Percentiles rank a stretch among this genome's conserved stretches.
These are phyloP conservation scores for Mucuna pruriens DNA, from an alignment of 306 rosid genomes.

Conservation along the genomic window DNA sequence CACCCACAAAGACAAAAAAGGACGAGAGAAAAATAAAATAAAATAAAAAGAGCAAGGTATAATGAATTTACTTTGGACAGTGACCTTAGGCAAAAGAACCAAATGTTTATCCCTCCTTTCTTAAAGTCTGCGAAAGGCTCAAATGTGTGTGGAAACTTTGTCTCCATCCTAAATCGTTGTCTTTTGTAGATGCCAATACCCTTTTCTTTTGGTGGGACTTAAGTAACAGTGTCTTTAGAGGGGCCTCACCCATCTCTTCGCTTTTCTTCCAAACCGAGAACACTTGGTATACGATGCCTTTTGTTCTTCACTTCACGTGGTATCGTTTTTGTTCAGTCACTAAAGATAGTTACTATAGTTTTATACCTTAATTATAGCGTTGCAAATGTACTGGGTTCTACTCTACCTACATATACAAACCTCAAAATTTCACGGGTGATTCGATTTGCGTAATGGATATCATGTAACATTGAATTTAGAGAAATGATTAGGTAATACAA, in stretches of 20 bases:
- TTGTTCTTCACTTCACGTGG: slow-evolving; percentile 17
- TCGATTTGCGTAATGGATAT: neutral
- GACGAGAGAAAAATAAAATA: neutral
- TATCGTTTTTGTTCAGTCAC: neutral
- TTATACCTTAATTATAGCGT: neutral
- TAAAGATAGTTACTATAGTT: neutral
- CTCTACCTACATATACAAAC: neutral
- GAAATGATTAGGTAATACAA: too few relatives aligned
- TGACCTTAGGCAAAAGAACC: slow-evolving; percentile 59
- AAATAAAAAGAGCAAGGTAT: slow-evolving; percentile 22
- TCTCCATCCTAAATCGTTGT: slow-evolving; percentile 71
- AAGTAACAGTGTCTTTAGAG: slow-evolving; percentile 36
- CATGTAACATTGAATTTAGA: too few relatives aligned
- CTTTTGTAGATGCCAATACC: slow-evolving; percentile 73
- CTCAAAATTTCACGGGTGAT: neutral
- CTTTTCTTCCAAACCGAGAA: slow-evolving; percentile 30
- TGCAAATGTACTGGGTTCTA: neutral
- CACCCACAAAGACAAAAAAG: slow-evolving; percentile 21
- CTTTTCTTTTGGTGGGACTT: slow-evolving; percentile 60
- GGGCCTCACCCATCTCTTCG: slow-evolving; percentile 3
- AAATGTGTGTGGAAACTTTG: slow-evolving; percentile 80
- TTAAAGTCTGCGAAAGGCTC: slow-evolving; percentile 82
- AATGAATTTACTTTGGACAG: slow-evolving; percentile 42
- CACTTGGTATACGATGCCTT: slow-evolving; percentile 40
- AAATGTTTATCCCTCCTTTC: slow-evolving; percentile 54